A percentile compares a stretch with the other conserved stretches of the same genome.
Evolutionary conservation across 352 stramenopile species (phyloP).

Genomic region (Phytopythium mirpurense): DNA sequence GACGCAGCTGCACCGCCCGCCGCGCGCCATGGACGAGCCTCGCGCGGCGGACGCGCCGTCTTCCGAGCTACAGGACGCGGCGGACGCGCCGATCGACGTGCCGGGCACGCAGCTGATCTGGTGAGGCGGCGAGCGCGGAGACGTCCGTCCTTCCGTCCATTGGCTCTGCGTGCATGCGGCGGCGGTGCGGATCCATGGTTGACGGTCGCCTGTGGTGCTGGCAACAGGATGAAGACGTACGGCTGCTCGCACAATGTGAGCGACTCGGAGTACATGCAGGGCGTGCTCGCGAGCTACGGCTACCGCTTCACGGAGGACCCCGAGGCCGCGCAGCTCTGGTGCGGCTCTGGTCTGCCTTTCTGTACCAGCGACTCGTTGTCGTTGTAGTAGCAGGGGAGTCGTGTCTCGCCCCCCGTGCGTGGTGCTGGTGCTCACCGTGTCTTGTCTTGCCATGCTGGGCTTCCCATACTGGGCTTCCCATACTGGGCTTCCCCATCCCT

Average conservation of each 20-base stretch:
- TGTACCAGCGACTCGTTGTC: background rate
- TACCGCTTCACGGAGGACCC: conserved; percentile 80
- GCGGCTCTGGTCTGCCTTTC: background rate
- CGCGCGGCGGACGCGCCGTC: background rate
- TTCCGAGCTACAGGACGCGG: background rate
- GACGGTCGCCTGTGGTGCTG: too few relatives aligned
- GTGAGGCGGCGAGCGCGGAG: conserved; percentile 16
- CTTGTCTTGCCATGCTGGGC: too few relatives aligned
- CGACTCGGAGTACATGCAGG: conserved; percentile 93
- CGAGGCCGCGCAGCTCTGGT: conserved; percentile 81
- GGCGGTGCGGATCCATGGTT: background rate
- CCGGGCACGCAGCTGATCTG: conserved; percentile 74
- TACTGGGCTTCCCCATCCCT: too few relatives aligned
- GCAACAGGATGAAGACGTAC: conserved; percentile 83
- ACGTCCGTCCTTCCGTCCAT: too few relatives aligned
- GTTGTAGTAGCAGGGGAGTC: too few relatives aligned
- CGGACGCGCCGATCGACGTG: conserved; percentile 19
- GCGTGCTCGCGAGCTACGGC: conserved; percentile 85
- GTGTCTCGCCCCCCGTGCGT: too few relatives aligned
- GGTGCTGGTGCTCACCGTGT: too few relatives aligned
- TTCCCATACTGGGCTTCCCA: too few relatives aligned
- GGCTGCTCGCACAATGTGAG: conserved; percentile 92
- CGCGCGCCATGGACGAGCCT: conserved; percentile 11
- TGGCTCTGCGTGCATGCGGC: too few relatives aligned
- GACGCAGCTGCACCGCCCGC: conserved; percentile 21